Percentiles rank a stretch among this genome's conserved stretches.
Conservation (phyloP, 2,329 filamentous ascomycete species). For the Calonectria pseudoturangicola region DNA sequence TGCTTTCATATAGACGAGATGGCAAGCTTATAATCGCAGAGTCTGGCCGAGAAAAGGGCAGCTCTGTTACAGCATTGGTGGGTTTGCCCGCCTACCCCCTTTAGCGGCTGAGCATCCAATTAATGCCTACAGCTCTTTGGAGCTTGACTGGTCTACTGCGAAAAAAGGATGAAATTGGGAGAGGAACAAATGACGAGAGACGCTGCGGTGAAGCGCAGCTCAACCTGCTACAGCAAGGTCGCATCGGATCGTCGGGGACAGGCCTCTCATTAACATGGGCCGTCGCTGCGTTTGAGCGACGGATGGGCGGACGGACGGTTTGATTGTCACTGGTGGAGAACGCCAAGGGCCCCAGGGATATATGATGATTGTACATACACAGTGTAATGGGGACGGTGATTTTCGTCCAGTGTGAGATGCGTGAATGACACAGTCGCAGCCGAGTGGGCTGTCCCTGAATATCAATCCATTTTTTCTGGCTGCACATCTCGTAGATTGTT, state of each 20-base stretch:
- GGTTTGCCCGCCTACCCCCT: background rate
- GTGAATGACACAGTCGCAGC: background rate
- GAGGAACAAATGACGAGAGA: background rate
- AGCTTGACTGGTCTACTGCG: background rate
- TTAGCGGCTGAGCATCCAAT: conserved; percentile 10
- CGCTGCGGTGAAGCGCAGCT: conserved; percentile 13
- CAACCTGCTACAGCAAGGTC: conserved; percentile 15
- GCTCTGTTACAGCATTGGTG: conserved; percentile 14
- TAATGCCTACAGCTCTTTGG: background rate
- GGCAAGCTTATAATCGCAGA: conserved; percentile 6
- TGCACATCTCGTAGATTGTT: background rate
- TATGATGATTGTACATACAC: background rate
- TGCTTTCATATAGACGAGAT: conserved; percentile 15
- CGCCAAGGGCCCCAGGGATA: conserved; percentile 5
- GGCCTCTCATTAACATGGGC: conserved; percentile 20
- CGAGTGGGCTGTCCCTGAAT: conserved; percentile 20
- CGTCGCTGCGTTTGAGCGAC: conserved; percentile 24
- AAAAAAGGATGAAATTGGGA: background rate
- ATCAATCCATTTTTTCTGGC: background rate
- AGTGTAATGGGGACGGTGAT: background rate
- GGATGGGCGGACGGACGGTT: background rate
- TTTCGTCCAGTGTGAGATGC: background rate
- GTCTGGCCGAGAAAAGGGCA: background rate
- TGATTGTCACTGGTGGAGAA: conserved; percentile 9
- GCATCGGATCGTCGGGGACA: conserved; percentile 23